Base-by-base conservation (phyloP, 257 asterid genomes). In the Ilex asprella region DNA sequence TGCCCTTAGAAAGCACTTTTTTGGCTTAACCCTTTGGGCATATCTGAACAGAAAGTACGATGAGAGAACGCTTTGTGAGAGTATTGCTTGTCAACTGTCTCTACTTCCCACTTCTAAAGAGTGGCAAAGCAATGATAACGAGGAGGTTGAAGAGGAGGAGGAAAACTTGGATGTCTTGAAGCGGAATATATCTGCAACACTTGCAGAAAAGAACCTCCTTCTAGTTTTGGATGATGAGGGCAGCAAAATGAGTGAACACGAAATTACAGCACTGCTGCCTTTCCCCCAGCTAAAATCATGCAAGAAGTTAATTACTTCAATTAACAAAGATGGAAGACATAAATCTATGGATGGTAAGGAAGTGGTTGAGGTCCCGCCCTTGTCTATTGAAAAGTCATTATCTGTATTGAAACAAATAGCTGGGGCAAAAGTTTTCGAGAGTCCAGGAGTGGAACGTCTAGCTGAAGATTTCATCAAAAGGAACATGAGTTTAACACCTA, bases 191-290 rank as follows among this genome's bases (percentile, higher is more conserved):
- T 49, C 2, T 9, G 55, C 0, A 35, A 53, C 43, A 44, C 57
- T 70, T 31, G 39, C 16, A 16, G 61, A 29, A 16, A 16, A 55
- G 43, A 31, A 15, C 31, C 11, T 63, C 30, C 65, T 70, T 29
- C 49, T 70, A n/a, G 39, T 70, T 30, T 30, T 70, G 64, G 69
- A 70, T 63, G 69, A 64, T 31, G 57, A 58, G 49, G 66, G 52
- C 35, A 41, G 39, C 49, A 53, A 53, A 58, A 63, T 50, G 50
- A 39, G n/a, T 5, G 50, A 3, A 39, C 30, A 39, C 13, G 62
- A 51, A 1, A 3, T 6, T 9, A 27, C 2, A 2, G 32, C 39
- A 39, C n/a, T 58, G 6, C 41, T n/a, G 9, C 31, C 39, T 12
- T 49, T 51, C 15, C 9, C 60, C 47, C 12, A 21, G 21, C 32